phyloP scores from a whole-genome alignment of 768 basidiomycete species.

The Agaricus blazei region DNA sequence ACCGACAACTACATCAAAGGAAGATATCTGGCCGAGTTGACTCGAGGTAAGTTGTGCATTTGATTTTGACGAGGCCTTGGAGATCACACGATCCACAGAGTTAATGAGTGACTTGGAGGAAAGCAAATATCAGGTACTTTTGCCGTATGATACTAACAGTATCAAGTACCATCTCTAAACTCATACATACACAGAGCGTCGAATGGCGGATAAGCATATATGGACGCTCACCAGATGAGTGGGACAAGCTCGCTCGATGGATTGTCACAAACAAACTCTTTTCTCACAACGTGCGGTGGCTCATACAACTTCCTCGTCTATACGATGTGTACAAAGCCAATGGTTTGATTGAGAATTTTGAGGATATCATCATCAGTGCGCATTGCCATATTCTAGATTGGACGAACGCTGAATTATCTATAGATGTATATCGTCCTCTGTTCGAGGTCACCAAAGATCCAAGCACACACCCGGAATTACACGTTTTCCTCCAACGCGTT shows the following conservation, averaged over 20 bases:
- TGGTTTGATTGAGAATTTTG: slow-evolving; percentile 79
- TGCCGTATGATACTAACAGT: not conserved
- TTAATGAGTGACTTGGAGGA: slow-evolving; percentile 97
- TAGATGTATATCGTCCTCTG: slow-evolving; percentile 89
- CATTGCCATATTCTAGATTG: not conserved
- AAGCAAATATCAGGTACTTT: slow-evolving; percentile 89
- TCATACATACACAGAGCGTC: slow-evolving; percentile 54
- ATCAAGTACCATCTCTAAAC: not conserved
- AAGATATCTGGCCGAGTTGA: slow-evolving; percentile 90
- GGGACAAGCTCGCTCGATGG: slow-evolving; percentile 99
- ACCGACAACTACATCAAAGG: slow-evolving; percentile 95
- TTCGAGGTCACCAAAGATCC: slow-evolving; percentile 98
- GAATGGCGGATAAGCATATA: slow-evolving; percentile 99
- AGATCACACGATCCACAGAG: slow-evolving; percentile 43
- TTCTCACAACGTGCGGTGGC: slow-evolving; percentile 98
- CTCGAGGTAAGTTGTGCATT: slow-evolving; percentile 54
- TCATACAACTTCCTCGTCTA: slow-evolving; percentile 90
- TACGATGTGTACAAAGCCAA: slow-evolving; percentile 95
- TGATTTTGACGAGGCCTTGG: not conserved
- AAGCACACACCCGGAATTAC: slow-evolving; percentile 83
- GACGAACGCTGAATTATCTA: not conserved
- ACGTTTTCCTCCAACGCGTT: slow-evolving; percentile 92
- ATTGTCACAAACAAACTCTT: slow-evolving; percentile 88
- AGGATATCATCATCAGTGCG: slow-evolving; percentile 85
- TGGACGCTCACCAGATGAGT: slow-evolving; percentile 76